These are phyloP conservation scores for Dryas integrifolia DNA, from an alignment of 331 rosid genomes.

Conservation along the genomic window DNA sequence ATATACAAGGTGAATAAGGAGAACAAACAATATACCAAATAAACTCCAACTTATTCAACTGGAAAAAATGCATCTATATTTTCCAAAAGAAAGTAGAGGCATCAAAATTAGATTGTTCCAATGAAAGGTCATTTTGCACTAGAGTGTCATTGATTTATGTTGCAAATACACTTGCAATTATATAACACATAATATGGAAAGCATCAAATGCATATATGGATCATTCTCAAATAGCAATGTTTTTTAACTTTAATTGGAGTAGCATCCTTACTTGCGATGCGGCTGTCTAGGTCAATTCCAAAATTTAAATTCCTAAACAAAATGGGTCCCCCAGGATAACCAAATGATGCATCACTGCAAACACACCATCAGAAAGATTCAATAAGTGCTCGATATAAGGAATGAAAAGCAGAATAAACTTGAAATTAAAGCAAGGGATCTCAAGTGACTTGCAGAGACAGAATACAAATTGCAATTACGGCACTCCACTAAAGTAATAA, in stretches of 20 bases:
- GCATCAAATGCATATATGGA: background rate
- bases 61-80: background rate
- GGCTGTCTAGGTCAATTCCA: slow-evolving; percentile 98
- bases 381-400: background rate
- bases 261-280: slow-evolving; percentile 86
- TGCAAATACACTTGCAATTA: background rate
- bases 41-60: background rate
- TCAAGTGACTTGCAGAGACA: background rate
- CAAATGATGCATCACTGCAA: slow-evolving; percentile 98
- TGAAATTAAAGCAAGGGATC: background rate
- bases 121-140: background rate
- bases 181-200: background rate
- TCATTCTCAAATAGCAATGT: slow-evolving; percentile 5
- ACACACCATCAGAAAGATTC: slow-evolving; percentile 20
- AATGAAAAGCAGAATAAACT: background rate
- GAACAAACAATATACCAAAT: slow-evolving; percentile 21
- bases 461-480: too few species aligned
- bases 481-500: too few species aligned
- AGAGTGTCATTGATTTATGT: background rate
- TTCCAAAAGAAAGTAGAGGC: background rate
- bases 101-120: background rate
- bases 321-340: slow-evolving; percentile 90
- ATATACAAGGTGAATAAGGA: slow-evolving; percentile 16
- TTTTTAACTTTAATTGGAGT: slow-evolving; percentile 6
- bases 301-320: slow-evolving; percentile 91